Evolutionary conservation across 106 monocot genomes (phyloP).

Genomic region (Dendrobium officinale): DNA sequence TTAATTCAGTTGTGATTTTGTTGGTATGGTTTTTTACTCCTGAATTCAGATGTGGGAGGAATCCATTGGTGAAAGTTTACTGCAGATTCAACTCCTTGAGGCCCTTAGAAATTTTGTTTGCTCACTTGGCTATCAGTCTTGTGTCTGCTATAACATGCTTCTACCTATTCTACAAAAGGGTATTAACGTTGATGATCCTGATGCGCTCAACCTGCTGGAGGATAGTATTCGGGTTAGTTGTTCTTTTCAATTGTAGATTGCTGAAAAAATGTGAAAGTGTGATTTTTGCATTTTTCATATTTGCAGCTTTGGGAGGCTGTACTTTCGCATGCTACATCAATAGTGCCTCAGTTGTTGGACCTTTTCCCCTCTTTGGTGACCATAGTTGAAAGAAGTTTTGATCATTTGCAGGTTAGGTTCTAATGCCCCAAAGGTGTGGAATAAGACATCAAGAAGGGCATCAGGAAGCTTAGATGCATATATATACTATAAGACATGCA

Average conservation of each 20-base stretch:
- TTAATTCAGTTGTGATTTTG: not conserved
- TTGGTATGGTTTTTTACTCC: slow-evolving; percentile 9
- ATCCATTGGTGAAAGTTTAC: slow-evolving; percentile 81
- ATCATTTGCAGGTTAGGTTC: slow-evolving; percentile 72
- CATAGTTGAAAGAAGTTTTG: slow-evolving; percentile 84
- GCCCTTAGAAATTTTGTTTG: slow-evolving; percentile 74
- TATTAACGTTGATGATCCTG: slow-evolving; percentile 71
- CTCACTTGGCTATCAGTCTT: slow-evolving; percentile 84
- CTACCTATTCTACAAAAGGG: slow-evolving; percentile 81
- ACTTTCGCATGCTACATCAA: slow-evolving; percentile 74
- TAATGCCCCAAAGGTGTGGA: not conserved
- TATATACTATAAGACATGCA: not conserved
- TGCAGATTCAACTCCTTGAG: slow-evolving; percentile 84
- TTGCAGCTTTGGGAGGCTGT: slow-evolving; percentile 94
- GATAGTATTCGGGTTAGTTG: slow-evolving; percentile 86
- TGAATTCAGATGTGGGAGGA: slow-evolving; percentile 80
- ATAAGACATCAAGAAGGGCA: not conserved
- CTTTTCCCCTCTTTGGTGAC: slow-evolving; percentile 74
- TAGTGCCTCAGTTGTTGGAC: slow-evolving; percentile 69
- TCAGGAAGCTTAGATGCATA: not conserved
- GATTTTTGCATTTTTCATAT: slow-evolving; percentile 3
- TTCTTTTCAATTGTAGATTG: slow-evolving; percentile 5
- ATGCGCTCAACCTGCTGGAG: slow-evolving; percentile 92
- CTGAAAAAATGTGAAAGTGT: not conserved
- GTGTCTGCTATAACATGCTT: slow-evolving; percentile 71